Evolutionary conservation across 2,329 filamentous ascomycete species (phyloP), one percentile per base, ranked within the genome.

Genomic region (Ophiostoma himal-ulmi): DNA sequence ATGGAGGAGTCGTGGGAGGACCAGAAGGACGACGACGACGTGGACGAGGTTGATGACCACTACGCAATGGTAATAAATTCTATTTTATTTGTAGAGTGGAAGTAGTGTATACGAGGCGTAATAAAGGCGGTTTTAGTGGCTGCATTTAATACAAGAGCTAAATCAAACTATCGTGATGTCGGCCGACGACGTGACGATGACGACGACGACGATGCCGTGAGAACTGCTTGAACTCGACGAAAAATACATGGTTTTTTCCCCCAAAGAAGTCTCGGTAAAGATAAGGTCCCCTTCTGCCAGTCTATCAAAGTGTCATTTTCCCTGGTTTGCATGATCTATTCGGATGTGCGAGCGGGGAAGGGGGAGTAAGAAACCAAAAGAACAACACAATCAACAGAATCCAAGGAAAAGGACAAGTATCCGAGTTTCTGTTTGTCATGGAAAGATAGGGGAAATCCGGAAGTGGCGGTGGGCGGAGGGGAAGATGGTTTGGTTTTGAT

Each of bases 401-500:
- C 44, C 37, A 39, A 48, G 36, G 17, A 65, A 39, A 39, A 65
- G 36, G 36, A 64, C 14, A 34, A 64, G 30, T 34, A 30, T 14
- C 10, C 60, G 57, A n/a, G 66, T 68, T 68, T 68, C 34, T 68
- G 67, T 68, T n/a, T 68, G 67, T 68, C 67, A 68, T 68, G 67
- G 39, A 68, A 54, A 68, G 39, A 68, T 36, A 68, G 26, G 41
- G 13, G 41, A 57, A 54, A 68, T 8, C 7, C 41, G 66, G 44
- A 41, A 67, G 44, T 44, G 60, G 60, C 30, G 34, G 34, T 65
- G 34, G 36, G 64, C 39, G 60, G 60, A 37, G 57, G 57, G 41
- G 26, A 26, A 26, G 10, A 57, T 57, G 30, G 52, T 57, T 68
- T 36, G 34, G 10, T 39, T 52, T 26, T 57, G 26, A 36, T 57